Evolutionary conservation across 169 alveolate genomes (phyloP).

Genomic region (Amoebophrya sp.): DNA sequence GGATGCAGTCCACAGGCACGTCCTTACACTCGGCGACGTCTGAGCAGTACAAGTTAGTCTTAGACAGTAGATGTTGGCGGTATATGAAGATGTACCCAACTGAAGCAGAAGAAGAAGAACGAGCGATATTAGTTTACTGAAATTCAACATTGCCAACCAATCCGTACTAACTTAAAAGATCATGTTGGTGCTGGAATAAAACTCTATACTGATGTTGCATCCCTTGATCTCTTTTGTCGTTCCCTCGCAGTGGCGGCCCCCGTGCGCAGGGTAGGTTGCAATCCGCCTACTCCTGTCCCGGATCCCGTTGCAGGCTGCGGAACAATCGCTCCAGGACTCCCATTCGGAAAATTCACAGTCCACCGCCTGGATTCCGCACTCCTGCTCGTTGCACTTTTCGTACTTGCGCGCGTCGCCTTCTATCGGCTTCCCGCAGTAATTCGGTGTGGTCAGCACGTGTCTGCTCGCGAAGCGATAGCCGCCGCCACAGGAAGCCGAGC

Average conservation of each 20-base stretch:
- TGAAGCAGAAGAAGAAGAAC: no score
- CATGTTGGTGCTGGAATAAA: no score
- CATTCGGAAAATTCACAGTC: background rate
- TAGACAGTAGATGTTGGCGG: no score
- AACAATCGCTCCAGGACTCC: background rate
- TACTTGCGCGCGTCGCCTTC: background rate
- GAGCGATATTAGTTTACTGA: no score
- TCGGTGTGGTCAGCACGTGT: background rate
- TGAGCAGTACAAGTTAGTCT: no score
- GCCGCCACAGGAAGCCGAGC: background rate
- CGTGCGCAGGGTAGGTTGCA: background rate
- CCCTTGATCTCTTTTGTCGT: background rate
- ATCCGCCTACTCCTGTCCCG: background rate
- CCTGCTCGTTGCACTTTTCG: background rate
- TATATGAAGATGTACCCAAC: no score
- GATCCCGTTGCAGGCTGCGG: background rate
- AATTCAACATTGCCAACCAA: no score
- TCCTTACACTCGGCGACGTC: background rate
- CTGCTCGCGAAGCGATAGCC: background rate
- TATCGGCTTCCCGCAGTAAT: background rate
- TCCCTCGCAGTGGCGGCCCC: background rate
- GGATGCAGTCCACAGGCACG: background rate
- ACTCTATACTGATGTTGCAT: background rate
- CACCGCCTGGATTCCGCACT: background rate
- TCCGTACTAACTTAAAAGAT: no score